Percentiles rank a stretch among this genome's conserved stretches.
These are phyloP conservation scores for Quercus phellos DNA, from an alignment of 331 rosid genomes.

Conservation along the genomic window DNA sequence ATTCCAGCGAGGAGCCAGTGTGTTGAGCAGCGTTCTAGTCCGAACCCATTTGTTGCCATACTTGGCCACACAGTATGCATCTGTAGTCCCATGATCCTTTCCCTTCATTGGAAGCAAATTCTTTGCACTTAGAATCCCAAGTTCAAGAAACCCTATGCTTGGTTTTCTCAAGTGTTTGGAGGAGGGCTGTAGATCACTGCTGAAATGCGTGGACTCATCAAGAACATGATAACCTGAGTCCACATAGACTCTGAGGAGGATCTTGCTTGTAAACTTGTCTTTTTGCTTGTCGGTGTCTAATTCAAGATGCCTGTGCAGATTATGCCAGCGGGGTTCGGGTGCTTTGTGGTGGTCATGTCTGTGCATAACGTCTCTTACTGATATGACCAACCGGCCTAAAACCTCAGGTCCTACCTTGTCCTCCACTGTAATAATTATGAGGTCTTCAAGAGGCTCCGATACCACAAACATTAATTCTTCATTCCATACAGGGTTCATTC, in stretches of 20 bases:
- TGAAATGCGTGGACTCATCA: constrained; percentile 85
- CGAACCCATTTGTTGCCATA: constrained; percentile 96
- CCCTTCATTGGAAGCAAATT: constrained; percentile 80
- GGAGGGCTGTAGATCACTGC: constrained; percentile 94
- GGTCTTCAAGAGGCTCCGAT: constrained; percentile 83
- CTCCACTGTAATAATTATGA: constrained; percentile 53
- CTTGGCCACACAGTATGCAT: constrained; percentile 92
- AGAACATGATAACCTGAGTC: constrained; percentile 90
- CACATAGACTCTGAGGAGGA: constrained; percentile 59
- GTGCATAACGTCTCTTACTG: constrained; percentile 45
- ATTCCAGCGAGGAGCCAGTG: constrained; percentile 78
- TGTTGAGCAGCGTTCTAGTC: constrained; percentile 76
- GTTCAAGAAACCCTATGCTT: constrained; percentile 75
- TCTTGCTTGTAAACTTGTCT: constrained; percentile 90
- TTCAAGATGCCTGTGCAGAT: constrained; percentile 48
- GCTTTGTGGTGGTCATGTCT: constrained; percentile 48
- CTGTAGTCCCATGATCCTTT: constrained; percentile 62
- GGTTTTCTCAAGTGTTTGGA: constrained; percentile 57
- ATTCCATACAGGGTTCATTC: constrained; percentile 61
- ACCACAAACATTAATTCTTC: constrained; percentile 90
- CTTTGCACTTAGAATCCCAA: constrained; percentile 82
- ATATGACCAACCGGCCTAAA: constrained; percentile 54
- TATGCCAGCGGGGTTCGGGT: constrained; percentile 74
- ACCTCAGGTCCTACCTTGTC: constrained; percentile 59
- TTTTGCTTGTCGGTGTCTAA: constrained; percentile 58